Percentiles rank a stretch among this genome's conserved stretches.
Conservation (phyloP, 2,329 filamentous ascomycete species). For the Alternaria tenuissima region DNA sequence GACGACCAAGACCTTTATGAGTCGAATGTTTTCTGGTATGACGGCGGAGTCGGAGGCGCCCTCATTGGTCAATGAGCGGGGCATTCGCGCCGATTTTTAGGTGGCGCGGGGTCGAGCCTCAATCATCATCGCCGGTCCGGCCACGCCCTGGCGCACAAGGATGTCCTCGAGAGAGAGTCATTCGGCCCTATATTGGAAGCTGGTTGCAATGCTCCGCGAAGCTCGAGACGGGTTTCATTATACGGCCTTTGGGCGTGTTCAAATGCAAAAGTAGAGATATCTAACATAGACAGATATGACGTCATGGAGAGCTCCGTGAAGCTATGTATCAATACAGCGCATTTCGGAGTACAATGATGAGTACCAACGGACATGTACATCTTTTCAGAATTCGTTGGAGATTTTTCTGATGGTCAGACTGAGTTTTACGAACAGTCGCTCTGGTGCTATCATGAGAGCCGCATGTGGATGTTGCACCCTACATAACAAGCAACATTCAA, state of each 20-base stretch:
- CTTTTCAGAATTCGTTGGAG: not conserved
- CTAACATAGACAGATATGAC: not conserved
- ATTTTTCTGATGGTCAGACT: not conserved
- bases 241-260: not conserved
- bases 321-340: not conserved
- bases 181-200: not conserved
- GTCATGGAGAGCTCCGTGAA: not conserved
- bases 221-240: too few species aligned
- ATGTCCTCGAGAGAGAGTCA: not conserved
- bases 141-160: conserved; percentile 5
- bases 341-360: not conserved
- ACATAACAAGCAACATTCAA: too few species aligned
- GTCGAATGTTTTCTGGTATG: conserved; percentile 32
- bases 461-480: too few species aligned
- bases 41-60: conserved; percentile 32
- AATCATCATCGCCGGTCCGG: conserved; percentile 11
- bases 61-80: conserved; percentile 35
- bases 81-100: conserved; percentile 18
- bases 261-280: not conserved
- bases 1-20: conserved; percentile 34
- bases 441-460: too few species aligned
- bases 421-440: not conserved
- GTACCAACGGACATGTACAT: not conserved
- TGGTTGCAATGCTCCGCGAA: not conserved
- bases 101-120: conserved; percentile 12